Percentiles rank a stretch among this genome's conserved stretches.
Evolutionary conservation across 2,329 filamentous ascomycete genomes (phyloP).

Genomic region (Pseudovirgaria hyperparasitica): DNA sequence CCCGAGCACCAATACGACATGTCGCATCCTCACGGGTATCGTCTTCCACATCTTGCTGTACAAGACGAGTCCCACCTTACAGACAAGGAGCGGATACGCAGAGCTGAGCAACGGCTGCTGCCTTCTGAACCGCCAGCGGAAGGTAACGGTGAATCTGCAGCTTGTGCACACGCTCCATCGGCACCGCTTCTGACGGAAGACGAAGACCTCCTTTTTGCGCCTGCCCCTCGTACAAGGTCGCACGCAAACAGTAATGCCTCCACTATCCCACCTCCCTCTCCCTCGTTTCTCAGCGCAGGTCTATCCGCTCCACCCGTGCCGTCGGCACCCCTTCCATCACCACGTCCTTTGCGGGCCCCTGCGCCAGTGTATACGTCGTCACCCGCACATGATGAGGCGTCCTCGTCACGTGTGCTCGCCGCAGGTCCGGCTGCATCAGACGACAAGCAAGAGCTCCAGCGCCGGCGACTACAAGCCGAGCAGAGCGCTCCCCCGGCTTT

Average conservation of each 20-base stretch:
- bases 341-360: conserved; percentile 24
- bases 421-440: conserved; percentile 35
- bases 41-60: conserved; percentile 43
- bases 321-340: conserved; percentile 8
- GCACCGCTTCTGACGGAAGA: conserved; percentile 23
- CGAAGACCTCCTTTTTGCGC: conserved; percentile 9
- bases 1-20: conserved; percentile 11
- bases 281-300: conserved; percentile 10
- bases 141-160: conserved; percentile 29
- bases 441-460: conserved; percentile 69
- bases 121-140: conserved; percentile 62
- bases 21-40: conserved; percentile 32
- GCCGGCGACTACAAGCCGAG: conserved; percentile 26
- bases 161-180: conserved; percentile 20
- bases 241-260: conserved; percentile 9
- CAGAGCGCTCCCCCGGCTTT: conserved; percentile 26
- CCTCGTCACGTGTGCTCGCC: conserved; percentile 11
- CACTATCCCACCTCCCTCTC: conserved; percentile 11
- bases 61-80: conserved; percentile 54
- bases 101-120: conserved; percentile 65
- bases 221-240: conserved; percentile 1
- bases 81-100: conserved; percentile 70
- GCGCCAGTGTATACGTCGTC: conserved; percentile 24
- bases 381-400: conserved; percentile 12
- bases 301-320: conserved; percentile 7